Evolutionary conservation across 2,329 filamentous ascomycete genomes (phyloP).

Genomic region (Fusarium liriodendri): DNA sequence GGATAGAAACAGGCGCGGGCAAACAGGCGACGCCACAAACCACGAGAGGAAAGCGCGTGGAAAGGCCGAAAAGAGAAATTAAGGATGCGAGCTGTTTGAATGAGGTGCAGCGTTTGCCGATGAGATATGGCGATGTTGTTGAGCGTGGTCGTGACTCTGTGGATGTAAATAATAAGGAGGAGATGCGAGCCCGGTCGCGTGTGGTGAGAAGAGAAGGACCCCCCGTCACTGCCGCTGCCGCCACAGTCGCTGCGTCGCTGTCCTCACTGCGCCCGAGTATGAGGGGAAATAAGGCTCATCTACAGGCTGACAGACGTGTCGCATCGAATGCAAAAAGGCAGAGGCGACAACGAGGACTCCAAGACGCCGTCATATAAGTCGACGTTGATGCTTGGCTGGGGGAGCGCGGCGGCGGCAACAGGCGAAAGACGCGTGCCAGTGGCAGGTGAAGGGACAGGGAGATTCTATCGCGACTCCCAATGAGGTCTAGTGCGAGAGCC

Average conservation of each 20-base stretch:
- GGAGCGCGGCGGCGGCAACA: conserved; percentile 33
- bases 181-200: conserved; percentile 38
- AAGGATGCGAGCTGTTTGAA: conserved; percentile 1
- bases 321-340: conserved; percentile 16
- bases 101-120: conserved; percentile 5
- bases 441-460: conserved; percentile 42
- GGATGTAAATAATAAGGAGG: conserved; percentile 42
- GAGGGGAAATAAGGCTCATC: conserved; percentile 5
- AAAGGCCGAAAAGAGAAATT: not conserved
- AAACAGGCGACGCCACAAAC: conserved; percentile 34
- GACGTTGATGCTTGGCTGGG: conserved; percentile 28
- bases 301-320: conserved; percentile 6
- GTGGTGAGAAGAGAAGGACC: conserved; percentile 30
- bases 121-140: conserved; percentile 14
- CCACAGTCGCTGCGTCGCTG: conserved; percentile 22
- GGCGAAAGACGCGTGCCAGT: conserved; percentile 46
- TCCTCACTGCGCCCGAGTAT: conserved; percentile 17
- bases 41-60: not conserved
- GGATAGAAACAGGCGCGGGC: conserved; percentile 22
- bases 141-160: conserved; percentile 13
- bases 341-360: conserved; percentile 11
- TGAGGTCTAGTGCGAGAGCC: conserved; percentile 43
- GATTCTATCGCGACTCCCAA: conserved; percentile 46
- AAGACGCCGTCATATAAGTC: conserved; percentile 32
- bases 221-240: conserved; percentile 22